Conservation (phyloP, 352 stramenopile genomes). For the Phytophthora agathidicida region DNA sequence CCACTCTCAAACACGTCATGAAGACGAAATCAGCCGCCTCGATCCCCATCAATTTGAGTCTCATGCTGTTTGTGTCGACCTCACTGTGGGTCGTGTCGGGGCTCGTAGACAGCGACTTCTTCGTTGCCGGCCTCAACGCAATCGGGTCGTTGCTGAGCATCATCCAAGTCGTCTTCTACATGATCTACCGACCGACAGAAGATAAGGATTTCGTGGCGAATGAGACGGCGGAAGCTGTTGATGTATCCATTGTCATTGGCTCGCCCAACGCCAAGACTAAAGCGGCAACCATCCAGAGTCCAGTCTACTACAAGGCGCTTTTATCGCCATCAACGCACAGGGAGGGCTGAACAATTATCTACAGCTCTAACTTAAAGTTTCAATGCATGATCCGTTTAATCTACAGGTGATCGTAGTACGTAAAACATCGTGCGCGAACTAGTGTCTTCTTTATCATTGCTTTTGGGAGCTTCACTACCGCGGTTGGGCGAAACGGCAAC, state of each 20-base stretch:
- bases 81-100: constrained; percentile 21
- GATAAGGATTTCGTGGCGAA: neutral
- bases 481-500: too few species aligned
- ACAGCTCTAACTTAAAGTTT: too few species aligned
- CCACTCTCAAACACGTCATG: constrained; percentile 21
- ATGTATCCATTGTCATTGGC: neutral
- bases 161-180: constrained; percentile 54
- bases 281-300: neutral
- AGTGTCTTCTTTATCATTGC: too few species aligned
- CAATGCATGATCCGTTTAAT: too few species aligned
- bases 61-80: constrained; percentile 21
- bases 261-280: neutral
- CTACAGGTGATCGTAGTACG: too few species aligned
- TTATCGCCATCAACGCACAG: constrained; percentile 2
- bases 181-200: constrained; percentile 33
- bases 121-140: constrained; percentile 25
- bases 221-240: neutral
- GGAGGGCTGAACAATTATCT: too few species aligned
- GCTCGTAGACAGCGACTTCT: constrained; percentile 17
- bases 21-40: constrained; percentile 22
- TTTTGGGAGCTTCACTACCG: too few species aligned
- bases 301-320: constrained; percentile 10
- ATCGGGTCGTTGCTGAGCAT: constrained; percentile 40
- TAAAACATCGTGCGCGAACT: too few species aligned
- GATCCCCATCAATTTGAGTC: constrained; percentile 28